These are phyloP conservation scores for Daldinia childiae DNA, from an alignment of 495 filamentous ascomycete species.

Conservation along the genomic window DNA sequence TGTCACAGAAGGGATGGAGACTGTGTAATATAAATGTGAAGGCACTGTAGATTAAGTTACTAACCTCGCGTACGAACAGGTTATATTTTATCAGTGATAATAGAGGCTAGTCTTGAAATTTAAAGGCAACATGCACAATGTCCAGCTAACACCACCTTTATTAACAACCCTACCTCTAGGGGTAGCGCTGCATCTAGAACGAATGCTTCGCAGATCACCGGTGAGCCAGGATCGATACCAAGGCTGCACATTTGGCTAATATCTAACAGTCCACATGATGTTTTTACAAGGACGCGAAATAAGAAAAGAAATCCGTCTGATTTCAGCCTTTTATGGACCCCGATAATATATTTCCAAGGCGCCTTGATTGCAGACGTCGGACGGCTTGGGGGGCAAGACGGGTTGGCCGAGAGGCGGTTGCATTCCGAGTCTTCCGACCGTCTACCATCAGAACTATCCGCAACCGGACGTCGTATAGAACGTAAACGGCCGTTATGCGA, in stretches of 20 bases:
- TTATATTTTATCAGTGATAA: not conserved
- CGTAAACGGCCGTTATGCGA: not conserved
- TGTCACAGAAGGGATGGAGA: not conserved
- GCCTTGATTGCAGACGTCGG: not conserved
- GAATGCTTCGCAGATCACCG: not conserved
- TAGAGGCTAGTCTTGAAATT: not conserved
- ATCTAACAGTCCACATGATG: not conserved
- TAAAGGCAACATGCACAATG: not conserved
- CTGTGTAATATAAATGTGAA: not conserved
- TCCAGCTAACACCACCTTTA: too few relatives aligned
- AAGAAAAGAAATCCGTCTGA: not conserved
- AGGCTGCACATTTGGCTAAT: not conserved
- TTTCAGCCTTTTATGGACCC: not conserved
- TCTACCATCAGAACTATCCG: not conserved
- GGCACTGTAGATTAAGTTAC: not conserved
- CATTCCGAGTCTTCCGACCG: constrained; percentile 9
- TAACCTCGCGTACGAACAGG: not conserved
- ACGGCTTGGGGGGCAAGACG: not conserved
- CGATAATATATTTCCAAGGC: not conserved
- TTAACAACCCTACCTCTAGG: not conserved
- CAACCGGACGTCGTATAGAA: not conserved
- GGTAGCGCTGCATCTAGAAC: not conserved
- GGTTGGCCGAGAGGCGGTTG: not conserved
- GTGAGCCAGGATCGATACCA: not conserved
- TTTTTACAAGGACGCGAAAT: not conserved